phyloP scores from a whole-genome alignment of 768 basidiomycete genomes.

The Brasilioporus rufonigricans region DNA sequence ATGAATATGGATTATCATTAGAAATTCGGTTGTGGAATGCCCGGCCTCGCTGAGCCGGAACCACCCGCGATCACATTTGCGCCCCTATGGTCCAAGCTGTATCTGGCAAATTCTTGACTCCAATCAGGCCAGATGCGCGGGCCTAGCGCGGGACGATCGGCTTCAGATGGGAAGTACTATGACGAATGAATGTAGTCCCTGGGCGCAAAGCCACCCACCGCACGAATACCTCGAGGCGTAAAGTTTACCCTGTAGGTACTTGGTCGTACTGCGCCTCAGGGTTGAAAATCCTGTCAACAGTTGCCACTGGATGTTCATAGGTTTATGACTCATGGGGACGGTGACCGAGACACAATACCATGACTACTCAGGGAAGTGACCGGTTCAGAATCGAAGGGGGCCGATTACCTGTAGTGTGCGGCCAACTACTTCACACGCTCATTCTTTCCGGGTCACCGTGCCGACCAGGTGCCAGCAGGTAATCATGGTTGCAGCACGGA shows the following conservation, averaged over 20 bases:
- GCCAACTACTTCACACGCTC: too few species aligned
- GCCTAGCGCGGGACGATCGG: slow-evolving; percentile 22
- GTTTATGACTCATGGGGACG: slow-evolving; percentile 16
- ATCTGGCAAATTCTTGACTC: slow-evolving; percentile 9
- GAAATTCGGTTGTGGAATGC: slow-evolving; percentile 21
- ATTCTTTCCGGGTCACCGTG: too few species aligned
- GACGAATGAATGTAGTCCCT: slow-evolving; percentile 27
- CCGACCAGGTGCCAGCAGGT: too few species aligned
- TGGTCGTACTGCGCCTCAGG: slow-evolving; percentile 30
- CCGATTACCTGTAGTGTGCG: too few species aligned
- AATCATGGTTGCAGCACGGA: too few species aligned
- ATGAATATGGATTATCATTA: slow-evolving; percentile 32
- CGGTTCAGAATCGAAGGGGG: too few species aligned
- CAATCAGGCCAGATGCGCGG: slow-evolving; percentile 16
- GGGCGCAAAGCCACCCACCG: slow-evolving; percentile 29
- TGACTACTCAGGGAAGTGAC: too few species aligned
- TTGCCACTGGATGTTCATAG: slow-evolving; percentile 9
- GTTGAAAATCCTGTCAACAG: slow-evolving; percentile 23
- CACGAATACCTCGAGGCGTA: slow-evolving; percentile 34
- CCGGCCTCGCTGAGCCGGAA: slow-evolving; percentile 20
- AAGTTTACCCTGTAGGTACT: slow-evolving; percentile 31
- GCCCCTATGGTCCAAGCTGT: slow-evolving; percentile 4
- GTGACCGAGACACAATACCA: slow-evolving; percentile 13
- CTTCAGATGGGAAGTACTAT: slow-evolving; percentile 27
- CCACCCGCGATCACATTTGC: slow-evolving; percentile 17